Base-by-base conservation (phyloP, 2,329 filamentous ascomycete species). In the Ophiostoma ulmi region DNA sequence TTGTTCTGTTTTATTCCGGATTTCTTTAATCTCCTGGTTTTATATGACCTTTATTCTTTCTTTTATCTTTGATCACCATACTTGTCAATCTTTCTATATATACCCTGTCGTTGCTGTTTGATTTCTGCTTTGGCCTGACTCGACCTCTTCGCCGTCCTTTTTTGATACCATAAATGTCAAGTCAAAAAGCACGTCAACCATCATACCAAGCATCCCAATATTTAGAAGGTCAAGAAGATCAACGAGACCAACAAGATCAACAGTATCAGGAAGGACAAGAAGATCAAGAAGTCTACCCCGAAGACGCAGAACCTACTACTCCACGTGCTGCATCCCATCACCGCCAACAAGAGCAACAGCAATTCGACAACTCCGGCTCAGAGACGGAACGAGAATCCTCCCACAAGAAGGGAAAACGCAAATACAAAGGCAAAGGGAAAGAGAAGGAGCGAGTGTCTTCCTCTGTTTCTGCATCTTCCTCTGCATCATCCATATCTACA, bases 321-420 rank as follows among this genome's bases (percentile, higher is more conserved):
- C 35, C 61, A 36, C 35, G 61, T 20, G 36, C 61, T 20, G 14
- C 20, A 8, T 38, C 61, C 35, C 35, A 22, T 13, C 17, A 38
- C 8, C 35, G 11, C 31, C 20, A n/a, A 17, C 26, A 31, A 26
- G 11, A 63, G 14, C 22, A 63, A 31, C 26, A 63, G 6, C 44
- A 48, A 26, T 14, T 58, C 63, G 20, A 65, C 63, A 58, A 74
- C 70, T 78, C 77, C 20, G 76, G 76, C 48, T 78, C 78, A 55
- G 76, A 79, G 20, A 78, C 75, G 1, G 76, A 77, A 44, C 72
- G 63, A 2, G 73, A 72, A 52, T 63, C 71, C 1, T 35, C 63
- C 3, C 71, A 58, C 31, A 17, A 26, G 7, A 35, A 48, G 35
- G 35, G 35, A 65, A 52, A 52, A 35, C n/a, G 22, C 11, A 35